A percentile compares a stretch with the other conserved stretches of the same genome.
phyloP scores from a whole-genome alignment of 225 moss, liverwort and hornwort genomes.

The Sphagnum tenellum region DNA sequence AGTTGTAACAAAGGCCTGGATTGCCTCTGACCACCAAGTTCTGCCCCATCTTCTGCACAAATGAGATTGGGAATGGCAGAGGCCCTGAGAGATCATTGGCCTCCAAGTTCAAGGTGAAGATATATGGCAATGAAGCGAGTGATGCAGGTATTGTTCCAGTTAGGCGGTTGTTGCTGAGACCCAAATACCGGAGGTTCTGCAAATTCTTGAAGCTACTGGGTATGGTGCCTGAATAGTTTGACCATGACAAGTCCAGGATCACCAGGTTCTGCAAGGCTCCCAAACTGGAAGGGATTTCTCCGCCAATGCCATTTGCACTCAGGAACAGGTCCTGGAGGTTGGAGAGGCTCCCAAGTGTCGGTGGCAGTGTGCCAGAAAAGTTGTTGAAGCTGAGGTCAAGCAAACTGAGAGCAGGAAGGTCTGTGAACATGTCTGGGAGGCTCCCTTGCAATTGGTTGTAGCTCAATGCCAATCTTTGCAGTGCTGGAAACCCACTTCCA shows the following conservation, averaged over 20 bases:
- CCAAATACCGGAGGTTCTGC: slow-evolving; percentile 15
- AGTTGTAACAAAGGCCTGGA: slow-evolving; percentile 24
- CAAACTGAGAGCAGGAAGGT: not conserved
- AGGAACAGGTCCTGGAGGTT: slow-evolving; percentile 3
- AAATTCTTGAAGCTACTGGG: slow-evolving; percentile 17
- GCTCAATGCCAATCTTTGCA: slow-evolving; percentile 27
- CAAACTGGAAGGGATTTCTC: not conserved
- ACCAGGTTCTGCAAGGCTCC: slow-evolving; percentile 16
- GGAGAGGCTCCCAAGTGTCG: not conserved
- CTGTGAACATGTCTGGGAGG: slow-evolving; percentile 3
- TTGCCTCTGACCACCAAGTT: slow-evolving; percentile 25
- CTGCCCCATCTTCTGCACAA: slow-evolving; percentile 30
- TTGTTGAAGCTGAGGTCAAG: slow-evolving; percentile 5
- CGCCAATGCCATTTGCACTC: not conserved
- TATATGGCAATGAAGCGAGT: slow-evolving; percentile 16
- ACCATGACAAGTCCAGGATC: slow-evolving; percentile 15
- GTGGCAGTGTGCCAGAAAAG: not conserved
- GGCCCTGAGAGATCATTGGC: slow-evolving; percentile 24
- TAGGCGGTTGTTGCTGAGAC: slow-evolving; percentile 18
- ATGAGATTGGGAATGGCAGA: slow-evolving; percentile 22
- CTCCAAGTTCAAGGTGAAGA: slow-evolving; percentile 27
- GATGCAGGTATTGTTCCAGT: slow-evolving; percentile 18
- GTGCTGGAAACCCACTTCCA: not conserved
- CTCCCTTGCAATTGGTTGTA: slow-evolving; percentile 13
- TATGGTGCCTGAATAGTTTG: slow-evolving; percentile 19